These are phyloP conservation scores for Clarireedia paspali DNA, from an alignment of 2,329 filamentous ascomycete genomes.

Conservation along the genomic window DNA sequence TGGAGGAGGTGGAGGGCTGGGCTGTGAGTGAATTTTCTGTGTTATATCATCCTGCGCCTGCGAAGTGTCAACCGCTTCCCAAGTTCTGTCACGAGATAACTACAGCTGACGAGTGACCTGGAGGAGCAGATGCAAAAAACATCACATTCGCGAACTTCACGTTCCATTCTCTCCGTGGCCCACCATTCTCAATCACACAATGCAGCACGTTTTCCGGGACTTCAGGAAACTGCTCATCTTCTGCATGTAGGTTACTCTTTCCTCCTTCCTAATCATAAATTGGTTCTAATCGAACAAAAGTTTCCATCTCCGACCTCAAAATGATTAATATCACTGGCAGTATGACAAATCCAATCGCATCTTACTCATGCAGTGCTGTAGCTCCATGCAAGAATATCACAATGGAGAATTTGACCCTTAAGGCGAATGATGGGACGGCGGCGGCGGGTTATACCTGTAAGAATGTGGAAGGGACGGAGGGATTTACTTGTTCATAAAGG, in stretches of 20 bases:
- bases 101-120: too few species aligned
- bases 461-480: not conserved
- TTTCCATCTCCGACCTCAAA: not conserved
- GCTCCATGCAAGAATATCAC: not conserved
- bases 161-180: not conserved
- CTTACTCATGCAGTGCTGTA: conserved; percentile 1
- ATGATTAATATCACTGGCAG: conserved; percentile 3
- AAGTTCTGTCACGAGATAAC: too few species aligned
- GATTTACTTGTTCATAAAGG: not conserved
- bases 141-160: conserved; percentile 3
- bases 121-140: conserved; percentile 7
- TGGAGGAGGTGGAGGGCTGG: conserved; percentile 48
- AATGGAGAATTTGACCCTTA: not conserved
- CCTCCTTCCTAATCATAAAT: too few species aligned
- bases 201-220: conserved; percentile 33
- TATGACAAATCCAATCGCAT: not conserved
- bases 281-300: not conserved
- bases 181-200: conserved; percentile 31
- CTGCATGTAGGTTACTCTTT: conserved; percentile 5
- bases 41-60: too few species aligned
- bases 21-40: conserved; percentile 22
- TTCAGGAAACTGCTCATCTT: conserved; percentile 33
- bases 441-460: conserved; percentile 1
- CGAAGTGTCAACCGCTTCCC: too few species aligned
- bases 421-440: not conserved